Evolutionary conservation across 257 asterid genomes (phyloP), one percentile per base, ranked within the genome.

Genomic region (Primulina eburnea): DNA sequence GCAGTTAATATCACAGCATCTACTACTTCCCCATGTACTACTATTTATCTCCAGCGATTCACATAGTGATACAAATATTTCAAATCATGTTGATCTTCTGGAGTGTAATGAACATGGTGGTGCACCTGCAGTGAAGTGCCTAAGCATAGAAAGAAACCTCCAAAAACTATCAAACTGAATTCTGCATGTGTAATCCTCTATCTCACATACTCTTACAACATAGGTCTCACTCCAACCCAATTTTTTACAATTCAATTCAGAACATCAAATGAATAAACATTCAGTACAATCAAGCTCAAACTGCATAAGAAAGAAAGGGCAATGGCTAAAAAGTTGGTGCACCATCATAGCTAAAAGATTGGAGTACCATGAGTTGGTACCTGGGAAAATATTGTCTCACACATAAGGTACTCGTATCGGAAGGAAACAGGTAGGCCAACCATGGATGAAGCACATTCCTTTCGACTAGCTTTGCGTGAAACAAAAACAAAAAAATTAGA

Each of bases 311-410:
- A 14, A 11, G 5, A 43, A 40, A 47, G 56, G 14, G 56, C 7
- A 1, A 47, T 47, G 18, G 33, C 21, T 29, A 17, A 56, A 72
- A 14, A n/a, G 4, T 7, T 56, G 34, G 56, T 18, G 65, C 14
- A 69, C 18, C 63, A 62, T 32, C 69, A 67, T 14, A 21, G 28
- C 33, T 10, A 28, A 60, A 38, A 70, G 21, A 24, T 7, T 14
- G 55, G 18, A 5, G 58, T 20, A 35, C 8, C 65, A 64, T 21
- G 38, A 61, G 21, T 75, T 66, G 20, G 68, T 84, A 94, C 99
- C 97, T 94, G 99, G 67, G 99, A 94, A 74, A 94, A 91, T 82
- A 94, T 91, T 50, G 99, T 91, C 88, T 94, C 99, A 52, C 97
- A 97, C 99, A 94, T 91, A 66, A 94, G 96, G 85, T 89, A 91